A percentile compares a stretch with the other conserved stretches of the same genome.
Conservation (phyloP, 345 rosid genomes). For the Lagerstroemia speciosa region DNA sequence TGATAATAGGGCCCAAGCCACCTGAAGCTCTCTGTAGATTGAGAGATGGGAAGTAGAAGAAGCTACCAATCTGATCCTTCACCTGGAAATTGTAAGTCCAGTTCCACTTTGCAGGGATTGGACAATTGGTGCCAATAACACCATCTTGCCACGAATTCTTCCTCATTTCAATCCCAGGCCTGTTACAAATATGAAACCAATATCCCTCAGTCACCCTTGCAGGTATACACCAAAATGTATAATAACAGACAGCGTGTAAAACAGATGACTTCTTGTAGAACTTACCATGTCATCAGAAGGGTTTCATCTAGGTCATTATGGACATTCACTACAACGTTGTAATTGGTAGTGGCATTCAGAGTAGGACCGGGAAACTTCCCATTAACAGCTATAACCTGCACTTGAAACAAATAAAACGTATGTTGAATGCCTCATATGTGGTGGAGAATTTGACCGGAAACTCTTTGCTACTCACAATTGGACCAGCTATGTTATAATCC, state of each 20-base stretch:
- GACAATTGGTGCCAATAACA: slow-evolving; percentile 81
- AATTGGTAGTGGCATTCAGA: slow-evolving; percentile 68
- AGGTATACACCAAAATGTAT: not conserved
- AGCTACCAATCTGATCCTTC: slow-evolving; percentile 96
- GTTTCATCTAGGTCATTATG: slow-evolving; percentile 60
- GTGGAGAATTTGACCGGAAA: not conserved
- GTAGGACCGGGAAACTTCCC: slow-evolving; percentile 67
- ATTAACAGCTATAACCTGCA: slow-evolving; percentile 82
- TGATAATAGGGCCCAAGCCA: slow-evolving; percentile 72
- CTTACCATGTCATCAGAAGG: slow-evolving; percentile 78
- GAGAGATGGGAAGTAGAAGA: slow-evolving; percentile 75
- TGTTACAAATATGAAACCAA: slow-evolving; percentile 17
- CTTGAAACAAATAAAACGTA: not conserved
- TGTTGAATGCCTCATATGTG: not conserved
- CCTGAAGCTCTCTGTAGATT: slow-evolving; percentile 88
- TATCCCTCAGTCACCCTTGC: not conserved
- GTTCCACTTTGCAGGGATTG: slow-evolving; percentile 53
- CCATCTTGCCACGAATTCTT: slow-evolving; percentile 93
- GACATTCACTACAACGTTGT: slow-evolving; percentile 60
- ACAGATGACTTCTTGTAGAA: not conserved
- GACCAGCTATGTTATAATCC: not conserved
- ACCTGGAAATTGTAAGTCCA: slow-evolving; percentile 86
- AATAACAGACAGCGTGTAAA: not conserved
- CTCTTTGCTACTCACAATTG: not conserved
- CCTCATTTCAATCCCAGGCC: slow-evolving; percentile 87